phyloP scores from a whole-genome alignment of 2,329 filamentous ascomycete species.

The Fusarium mundagurra region DNA sequence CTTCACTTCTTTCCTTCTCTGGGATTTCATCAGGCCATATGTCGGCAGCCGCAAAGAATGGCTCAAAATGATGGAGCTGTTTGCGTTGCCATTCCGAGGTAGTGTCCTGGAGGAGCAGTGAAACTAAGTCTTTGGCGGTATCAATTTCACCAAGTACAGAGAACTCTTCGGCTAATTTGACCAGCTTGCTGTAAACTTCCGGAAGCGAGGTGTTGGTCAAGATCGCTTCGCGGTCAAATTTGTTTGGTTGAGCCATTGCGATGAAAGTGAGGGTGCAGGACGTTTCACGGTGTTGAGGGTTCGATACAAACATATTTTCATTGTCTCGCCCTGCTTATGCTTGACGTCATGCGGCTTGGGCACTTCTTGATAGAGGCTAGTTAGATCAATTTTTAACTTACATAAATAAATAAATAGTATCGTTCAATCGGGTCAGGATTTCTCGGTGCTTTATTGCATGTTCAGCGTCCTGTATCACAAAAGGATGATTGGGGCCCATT shows the following conservation, averaged over 20 bases:
- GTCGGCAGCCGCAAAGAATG: slow-evolving; percentile 26
- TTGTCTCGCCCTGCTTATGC: not conserved
- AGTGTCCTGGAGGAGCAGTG: slow-evolving; percentile 30
- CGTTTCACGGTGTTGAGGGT: not conserved
- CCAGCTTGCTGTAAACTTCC: slow-evolving; percentile 14
- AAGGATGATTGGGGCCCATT: not conserved
- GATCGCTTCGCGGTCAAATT: slow-evolving; percentile 15
- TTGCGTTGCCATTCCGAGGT: slow-evolving; percentile 29
- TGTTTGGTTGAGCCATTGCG: slow-evolving; percentile 2
- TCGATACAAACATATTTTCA: not conserved
- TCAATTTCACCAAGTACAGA: slow-evolving; percentile 27
- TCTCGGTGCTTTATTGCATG: not conserved
- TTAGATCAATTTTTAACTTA: not conserved
- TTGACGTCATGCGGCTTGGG: slow-evolving; percentile 1
- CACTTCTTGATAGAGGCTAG: not conserved
- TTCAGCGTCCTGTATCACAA: not conserved
- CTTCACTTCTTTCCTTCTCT: not conserved
- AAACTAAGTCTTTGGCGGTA: slow-evolving; percentile 17
- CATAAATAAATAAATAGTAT: not conserved
- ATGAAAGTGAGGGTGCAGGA: not conserved
- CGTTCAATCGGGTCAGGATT: not conserved
- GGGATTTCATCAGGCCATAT: slow-evolving; percentile 31
- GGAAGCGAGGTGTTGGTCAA: slow-evolving; percentile 10
- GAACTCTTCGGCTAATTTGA: slow-evolving; percentile 28
- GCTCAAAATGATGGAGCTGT: not conserved